Evolutionary conservation across 495 filamentous ascomycete genomes (phyloP), one percentile per base, ranked within the genome.

Genomic region (Hypoxylon fragiforme): DNA sequence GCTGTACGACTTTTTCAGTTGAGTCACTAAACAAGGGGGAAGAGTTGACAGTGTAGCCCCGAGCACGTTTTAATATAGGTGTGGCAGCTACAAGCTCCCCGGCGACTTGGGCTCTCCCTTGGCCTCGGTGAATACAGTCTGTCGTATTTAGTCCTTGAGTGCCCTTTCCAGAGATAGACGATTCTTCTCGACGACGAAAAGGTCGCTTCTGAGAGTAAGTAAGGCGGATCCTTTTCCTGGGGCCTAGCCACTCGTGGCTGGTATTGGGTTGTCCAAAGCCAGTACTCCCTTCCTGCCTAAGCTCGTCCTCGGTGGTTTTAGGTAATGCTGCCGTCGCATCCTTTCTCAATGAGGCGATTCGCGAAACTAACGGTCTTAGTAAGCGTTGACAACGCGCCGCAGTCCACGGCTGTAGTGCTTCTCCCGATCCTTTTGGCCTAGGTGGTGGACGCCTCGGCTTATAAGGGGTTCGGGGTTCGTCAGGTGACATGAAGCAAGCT

Each of bases 301-400:
- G 9, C 39, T 39, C 34, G 19, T 57, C 48, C 7, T 41, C 54
- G 18, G 18, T 31, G 7, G 43, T 9, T 12, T 44, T 48, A 22
- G 22, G 34, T 19, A 44, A 13, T 2, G 46, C 16, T 39, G 37
- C 14, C 18, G 44, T 32, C 8, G 42, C 21, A 13, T 76, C 71
- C 35, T 76, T 82, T 36, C 72, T 73, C 11, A 84, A 64, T 7
- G 77, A 71, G 49, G 74, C 61, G 15, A 85, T 73, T 24, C 79
- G 75, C 14, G 78, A 75, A 15, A 78, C 66, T 18, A 85, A 63
- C 12, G 80, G 80, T 21, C 81, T 74, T 16, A 85, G 69, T 5
- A 85, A 67, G 8, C 80, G 74, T 44, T 80, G 72, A 41, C 82
- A 85, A 50, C 80, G 63, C 13, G 80, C 75, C 7, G 80, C 70